These are phyloP conservation scores for Ustilago lituana DNA, from an alignment of 1,284 basidiomycete species.

Conservation along the genomic window DNA sequence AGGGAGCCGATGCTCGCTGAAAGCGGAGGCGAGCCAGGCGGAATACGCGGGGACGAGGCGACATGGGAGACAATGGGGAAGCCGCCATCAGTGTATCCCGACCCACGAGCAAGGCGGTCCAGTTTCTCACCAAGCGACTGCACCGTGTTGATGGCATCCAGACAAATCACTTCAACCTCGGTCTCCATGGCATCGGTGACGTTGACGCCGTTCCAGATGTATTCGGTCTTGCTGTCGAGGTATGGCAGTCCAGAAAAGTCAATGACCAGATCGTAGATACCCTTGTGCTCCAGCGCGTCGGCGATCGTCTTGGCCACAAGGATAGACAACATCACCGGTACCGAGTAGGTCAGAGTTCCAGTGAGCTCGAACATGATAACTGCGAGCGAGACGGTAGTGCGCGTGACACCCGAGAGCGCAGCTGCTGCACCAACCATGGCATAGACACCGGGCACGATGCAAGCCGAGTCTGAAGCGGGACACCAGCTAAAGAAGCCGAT, in stretches of 20 bases:
- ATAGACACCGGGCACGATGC: conserved; percentile 81
- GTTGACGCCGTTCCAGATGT: conserved; percentile 75
- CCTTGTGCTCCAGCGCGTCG: conserved; percentile 90
- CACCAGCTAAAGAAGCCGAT: conserved; percentile 73
- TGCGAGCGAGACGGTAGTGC: conserved; percentile 88
- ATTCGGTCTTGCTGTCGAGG: conserved; percentile 86
- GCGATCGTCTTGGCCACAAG: conserved; percentile 86
- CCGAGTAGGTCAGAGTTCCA: conserved; percentile 90
- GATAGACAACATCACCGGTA: conserved; percentile 87
- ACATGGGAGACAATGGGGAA: conserved; percentile 78
- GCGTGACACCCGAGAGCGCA: conserved; percentile 77
- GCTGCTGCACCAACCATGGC: conserved; percentile 83
- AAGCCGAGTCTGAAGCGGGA: conserved; percentile 46
- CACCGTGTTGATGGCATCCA: conserved; percentile 75
- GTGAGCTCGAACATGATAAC: conserved; percentile 98
- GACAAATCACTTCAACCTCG: conserved; percentile 54
- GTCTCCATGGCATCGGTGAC: conserved; percentile 59
- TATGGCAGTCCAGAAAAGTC: conserved; percentile 77
- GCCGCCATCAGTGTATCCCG: conserved; percentile 76
- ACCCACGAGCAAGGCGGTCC: conserved; percentile 43
- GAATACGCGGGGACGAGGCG: not conserved
- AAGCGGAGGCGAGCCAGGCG: conserved; percentile 12
- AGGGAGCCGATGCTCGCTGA: conserved; percentile 31
- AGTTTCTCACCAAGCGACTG: conserved; percentile 74
- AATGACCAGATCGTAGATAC: conserved; percentile 94